A percentile compares a stretch with the other conserved stretches of the same genome.
phyloP scores from a whole-genome alignment of 306 rosid genomes.

The Begonia peltatifolia region DNA sequence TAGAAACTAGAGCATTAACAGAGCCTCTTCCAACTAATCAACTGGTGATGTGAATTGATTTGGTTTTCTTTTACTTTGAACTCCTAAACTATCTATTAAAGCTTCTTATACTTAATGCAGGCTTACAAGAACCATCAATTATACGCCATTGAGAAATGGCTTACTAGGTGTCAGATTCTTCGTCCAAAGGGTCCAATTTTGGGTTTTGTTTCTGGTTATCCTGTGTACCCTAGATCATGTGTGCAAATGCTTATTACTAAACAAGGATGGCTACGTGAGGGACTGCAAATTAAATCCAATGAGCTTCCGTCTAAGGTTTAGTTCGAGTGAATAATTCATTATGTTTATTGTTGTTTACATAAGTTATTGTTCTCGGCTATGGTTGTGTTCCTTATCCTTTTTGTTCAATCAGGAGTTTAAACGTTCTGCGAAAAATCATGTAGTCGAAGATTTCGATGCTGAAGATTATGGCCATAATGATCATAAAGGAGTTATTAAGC shows the following conservation, averaged over 20 bases:
- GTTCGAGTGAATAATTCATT: constrained; percentile 3
- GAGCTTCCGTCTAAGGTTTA: constrained; percentile 72
- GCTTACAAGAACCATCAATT: constrained; percentile 76
- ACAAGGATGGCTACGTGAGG: constrained; percentile 86
- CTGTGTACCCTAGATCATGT: constrained; percentile 76
- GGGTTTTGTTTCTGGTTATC: constrained; percentile 77
- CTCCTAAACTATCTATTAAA: background rate
- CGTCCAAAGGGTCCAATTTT: constrained; percentile 85
- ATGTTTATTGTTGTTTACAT: constrained; percentile 6
- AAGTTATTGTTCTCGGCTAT: constrained; percentile 1
- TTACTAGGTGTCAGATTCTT: constrained; percentile 69
- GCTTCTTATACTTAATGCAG: constrained; percentile 29
- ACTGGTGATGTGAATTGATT: constrained; percentile 34
- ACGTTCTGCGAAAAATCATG: constrained; percentile 35
- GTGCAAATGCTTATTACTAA: constrained; percentile 74
- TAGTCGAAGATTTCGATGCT: constrained; percentile 41
- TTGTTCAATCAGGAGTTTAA: constrained; percentile 38
- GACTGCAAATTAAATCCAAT: constrained; percentile 66
- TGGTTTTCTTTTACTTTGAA: too few relatives aligned
- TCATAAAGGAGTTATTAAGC: constrained; percentile 38
- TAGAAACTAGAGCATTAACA: constrained; percentile 92
- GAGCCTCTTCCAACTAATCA: constrained; percentile 98
- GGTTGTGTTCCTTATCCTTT: constrained; percentile 1
- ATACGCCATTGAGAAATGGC: constrained; percentile 86
- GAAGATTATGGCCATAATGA: constrained; percentile 35